Percentiles rank a stretch among this genome's conserved stretches.
Conservation (phyloP, 495 filamentous ascomycete species). For the Hyaloscypha finlandica region DNA sequence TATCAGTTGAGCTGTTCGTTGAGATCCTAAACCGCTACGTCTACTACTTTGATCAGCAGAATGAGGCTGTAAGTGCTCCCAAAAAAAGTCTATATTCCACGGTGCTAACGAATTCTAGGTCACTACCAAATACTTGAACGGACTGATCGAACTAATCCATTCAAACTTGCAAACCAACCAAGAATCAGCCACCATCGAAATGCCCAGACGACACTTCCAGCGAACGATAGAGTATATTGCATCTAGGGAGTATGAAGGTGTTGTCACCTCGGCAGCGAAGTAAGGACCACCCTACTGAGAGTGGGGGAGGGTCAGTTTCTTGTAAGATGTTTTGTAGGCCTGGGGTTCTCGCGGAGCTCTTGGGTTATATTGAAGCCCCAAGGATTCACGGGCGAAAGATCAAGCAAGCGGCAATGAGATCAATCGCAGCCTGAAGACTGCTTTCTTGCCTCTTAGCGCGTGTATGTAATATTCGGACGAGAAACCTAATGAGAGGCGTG, state of each 20-base stretch:
- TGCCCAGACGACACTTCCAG: conserved; percentile 87
- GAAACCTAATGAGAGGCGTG: conserved; percentile 17
- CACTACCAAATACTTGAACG: conserved; percentile 96
- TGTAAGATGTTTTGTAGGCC: conserved; percentile 27
- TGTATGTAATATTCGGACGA: conserved; percentile 26
- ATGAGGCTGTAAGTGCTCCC: conserved; percentile 76
- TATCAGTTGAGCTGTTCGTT: conserved; percentile 95
- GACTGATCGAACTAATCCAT: conserved; percentile 96
- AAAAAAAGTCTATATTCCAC: neutral
- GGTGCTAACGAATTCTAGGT: conserved; percentile 54
- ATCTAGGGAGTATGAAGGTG: conserved; percentile 88
- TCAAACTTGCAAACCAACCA: conserved; percentile 88
- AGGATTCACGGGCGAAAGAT: neutral
- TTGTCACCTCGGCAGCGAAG: conserved; percentile 43
- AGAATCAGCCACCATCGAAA: conserved; percentile 77
- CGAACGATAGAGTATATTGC: conserved; percentile 92
- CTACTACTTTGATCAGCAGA: conserved; percentile 99
- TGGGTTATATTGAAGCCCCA: neutral
- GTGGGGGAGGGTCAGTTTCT: neutral
- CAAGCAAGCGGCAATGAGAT: neutral
- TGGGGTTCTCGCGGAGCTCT: conserved; percentile 4
- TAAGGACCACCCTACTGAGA: conserved; percentile 4
- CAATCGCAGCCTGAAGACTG: neutral
- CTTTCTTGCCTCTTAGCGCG: neutral
- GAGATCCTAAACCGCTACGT: conserved; percentile 98